These are phyloP conservation scores for Phytopythium chamaehyphon DNA, from an alignment of 352 stramenopile genomes.

Conservation along the genomic window DNA sequence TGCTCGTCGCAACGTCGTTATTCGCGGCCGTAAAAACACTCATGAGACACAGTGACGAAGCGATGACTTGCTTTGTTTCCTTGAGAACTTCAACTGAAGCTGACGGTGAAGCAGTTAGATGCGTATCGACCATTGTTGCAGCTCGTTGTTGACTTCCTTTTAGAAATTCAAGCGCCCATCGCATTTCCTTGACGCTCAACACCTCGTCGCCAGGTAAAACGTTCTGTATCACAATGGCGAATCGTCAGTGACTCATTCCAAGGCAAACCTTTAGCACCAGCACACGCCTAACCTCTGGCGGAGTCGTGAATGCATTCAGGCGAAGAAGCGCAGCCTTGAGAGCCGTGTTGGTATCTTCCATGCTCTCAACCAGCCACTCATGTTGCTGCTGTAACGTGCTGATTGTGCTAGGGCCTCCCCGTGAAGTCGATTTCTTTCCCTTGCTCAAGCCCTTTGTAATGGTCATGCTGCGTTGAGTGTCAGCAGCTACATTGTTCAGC, in stretches of 20 bases:
- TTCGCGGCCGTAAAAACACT: slow-evolving; percentile 33
- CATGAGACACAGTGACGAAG: slow-evolving; percentile 52
- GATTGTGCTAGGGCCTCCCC: slow-evolving; percentile 17
- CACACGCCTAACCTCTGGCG: background rate
- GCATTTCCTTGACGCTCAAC: slow-evolving; percentile 50
- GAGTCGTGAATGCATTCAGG: slow-evolving; percentile 47
- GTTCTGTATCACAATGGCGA: background rate
- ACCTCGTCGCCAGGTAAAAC: slow-evolving; percentile 8
- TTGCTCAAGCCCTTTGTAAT: slow-evolving; percentile 21
- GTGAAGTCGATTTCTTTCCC: slow-evolving; percentile 15
- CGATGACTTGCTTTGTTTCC: slow-evolving; percentile 47
- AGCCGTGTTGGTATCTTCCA: slow-evolving; percentile 59
- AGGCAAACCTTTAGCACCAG: background rate
- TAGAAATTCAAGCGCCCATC: slow-evolving; percentile 63
- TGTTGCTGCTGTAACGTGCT: slow-evolving; percentile 52
- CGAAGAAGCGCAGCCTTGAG: slow-evolving; percentile 49
- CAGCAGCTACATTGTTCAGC: slow-evolving; percentile 39
- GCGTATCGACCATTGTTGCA: slow-evolving; percentile 20
- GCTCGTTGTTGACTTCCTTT: slow-evolving; percentile 36
- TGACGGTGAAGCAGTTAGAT: slow-evolving; percentile 5
- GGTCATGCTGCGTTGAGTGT: slow-evolving; percentile 12
- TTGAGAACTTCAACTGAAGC: slow-evolving; percentile 10
- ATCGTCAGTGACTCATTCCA: background rate
- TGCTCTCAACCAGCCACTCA: slow-evolving; percentile 60
- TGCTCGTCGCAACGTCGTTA: slow-evolving; percentile 14